A percentile compares a stretch with the other conserved stretches of the same genome.
Evolutionary conservation across 495 filamentous ascomycete species (phyloP).

Genomic region (Xylaria bambusicola): DNA sequence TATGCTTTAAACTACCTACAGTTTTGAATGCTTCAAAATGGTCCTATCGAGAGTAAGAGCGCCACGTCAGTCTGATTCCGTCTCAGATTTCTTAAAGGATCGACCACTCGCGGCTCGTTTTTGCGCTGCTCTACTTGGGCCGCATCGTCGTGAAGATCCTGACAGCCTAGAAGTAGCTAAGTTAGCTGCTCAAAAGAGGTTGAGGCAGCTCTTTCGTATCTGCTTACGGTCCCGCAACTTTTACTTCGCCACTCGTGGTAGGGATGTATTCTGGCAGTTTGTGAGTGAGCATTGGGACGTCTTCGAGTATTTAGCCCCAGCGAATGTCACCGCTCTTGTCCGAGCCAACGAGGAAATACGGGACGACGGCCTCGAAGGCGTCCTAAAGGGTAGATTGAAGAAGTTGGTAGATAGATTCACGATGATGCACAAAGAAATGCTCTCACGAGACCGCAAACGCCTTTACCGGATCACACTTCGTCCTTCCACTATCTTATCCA

Average conservation of each 20-base stretch:
- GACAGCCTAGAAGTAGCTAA: no score
- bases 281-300: constrained; percentile 3
- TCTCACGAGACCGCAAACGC: not conserved
- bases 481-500: not conserved
- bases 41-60: no score
- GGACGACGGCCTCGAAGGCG: not conserved
- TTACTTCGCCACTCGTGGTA: not conserved
- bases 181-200: not conserved
- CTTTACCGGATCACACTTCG: not conserved
- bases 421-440: not conserved
- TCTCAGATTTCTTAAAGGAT: no score
- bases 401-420: not conserved
- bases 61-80: no score
- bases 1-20: no score
- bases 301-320: not conserved
- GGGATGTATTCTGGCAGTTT: not conserved
- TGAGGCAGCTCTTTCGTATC: not conserved
- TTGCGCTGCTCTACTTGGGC: no score
- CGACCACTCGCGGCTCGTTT: no score
- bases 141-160: no score
- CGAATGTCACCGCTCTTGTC: not conserved
- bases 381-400: not conserved
- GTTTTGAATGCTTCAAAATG: no score
- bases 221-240: not conserved
- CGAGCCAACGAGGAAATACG: not conserved